phyloP scores from a whole-genome alignment of 768 basidiomycete species.

The Hemileccinum impolitum region DNA sequence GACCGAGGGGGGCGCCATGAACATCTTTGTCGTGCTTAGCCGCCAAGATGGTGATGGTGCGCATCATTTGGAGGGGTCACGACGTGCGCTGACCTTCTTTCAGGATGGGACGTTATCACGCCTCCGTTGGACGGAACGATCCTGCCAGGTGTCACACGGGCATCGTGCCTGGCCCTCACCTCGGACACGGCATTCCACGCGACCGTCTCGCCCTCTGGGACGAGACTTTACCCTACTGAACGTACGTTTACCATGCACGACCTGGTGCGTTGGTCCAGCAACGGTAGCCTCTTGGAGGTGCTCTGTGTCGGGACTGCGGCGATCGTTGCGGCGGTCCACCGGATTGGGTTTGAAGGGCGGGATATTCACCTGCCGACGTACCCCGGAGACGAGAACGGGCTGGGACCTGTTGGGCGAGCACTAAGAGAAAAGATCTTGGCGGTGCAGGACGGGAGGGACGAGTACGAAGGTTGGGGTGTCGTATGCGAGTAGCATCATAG shows the following conservation, averaged over 20 bases:
- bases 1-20: slow-evolving; percentile 75
- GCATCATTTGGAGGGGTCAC: slow-evolving; percentile 5
- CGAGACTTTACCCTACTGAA: slow-evolving; percentile 50
- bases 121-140: slow-evolving; percentile 90
- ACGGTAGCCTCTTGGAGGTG: slow-evolving; percentile 73
- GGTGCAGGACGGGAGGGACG: slow-evolving; percentile 66
- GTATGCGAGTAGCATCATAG: slow-evolving; percentile 10
- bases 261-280: slow-evolving; percentile 48
- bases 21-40: slow-evolving; percentile 67
- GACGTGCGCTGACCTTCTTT: background rate
- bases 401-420: slow-evolving; percentile 60
- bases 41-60: slow-evolving; percentile 51
- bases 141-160: slow-evolving; percentile 88
- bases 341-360: slow-evolving; percentile 68
- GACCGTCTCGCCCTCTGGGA: background rate
- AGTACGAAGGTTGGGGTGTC: slow-evolving; percentile 67
- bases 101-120: slow-evolving; percentile 80
- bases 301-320: slow-evolving; percentile 86
- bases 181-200: slow-evolving; percentile 54
- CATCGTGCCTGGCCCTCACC: slow-evolving; percentile 73
- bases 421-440: slow-evolving; percentile 69
- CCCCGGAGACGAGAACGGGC: slow-evolving; percentile 28
- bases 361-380: slow-evolving; percentile 64
- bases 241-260: slow-evolving; percentile 60
- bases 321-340: slow-evolving; percentile 67